Percentiles rank a stretch among this genome's conserved stretches.
phyloP scores from a whole-genome alignment of 768 basidiomycete genomes.

The Chiua virens region DNA sequence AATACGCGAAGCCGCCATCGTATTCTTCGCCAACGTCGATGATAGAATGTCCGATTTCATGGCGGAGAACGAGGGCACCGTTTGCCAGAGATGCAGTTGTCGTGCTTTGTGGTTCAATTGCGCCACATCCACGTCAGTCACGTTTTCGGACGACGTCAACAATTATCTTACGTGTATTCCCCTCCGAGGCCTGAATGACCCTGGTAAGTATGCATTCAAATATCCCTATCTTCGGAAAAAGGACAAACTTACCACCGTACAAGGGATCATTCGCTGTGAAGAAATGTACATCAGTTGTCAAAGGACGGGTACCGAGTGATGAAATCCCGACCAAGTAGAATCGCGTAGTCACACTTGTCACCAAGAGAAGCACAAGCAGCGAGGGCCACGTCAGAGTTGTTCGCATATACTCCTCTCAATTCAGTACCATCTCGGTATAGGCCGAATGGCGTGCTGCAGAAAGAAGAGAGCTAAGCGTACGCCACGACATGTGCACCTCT shows the following conservation, averaged over 20 bases:
- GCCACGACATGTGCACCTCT: neutral
- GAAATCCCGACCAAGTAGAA: slow-evolving; percentile 57
- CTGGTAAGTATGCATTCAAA: neutral
- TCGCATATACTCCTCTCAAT: slow-evolving; percentile 70
- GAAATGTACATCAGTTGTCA: slow-evolving; percentile 2
- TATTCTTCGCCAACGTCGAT: slow-evolving; percentile 83
- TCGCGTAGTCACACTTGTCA: slow-evolving; percentile 70
- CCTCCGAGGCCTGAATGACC: slow-evolving; percentile 62
- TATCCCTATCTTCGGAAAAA: neutral
- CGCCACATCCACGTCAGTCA: neutral
- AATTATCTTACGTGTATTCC: slow-evolving; percentile 63
- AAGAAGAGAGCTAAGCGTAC: slow-evolving; percentile 7
- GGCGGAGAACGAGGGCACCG: slow-evolving; percentile 72
- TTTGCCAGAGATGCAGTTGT: slow-evolving; percentile 75
- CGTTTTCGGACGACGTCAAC: neutral
- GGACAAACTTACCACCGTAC: slow-evolving; percentile 60
- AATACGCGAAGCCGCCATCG: slow-evolving; percentile 75
- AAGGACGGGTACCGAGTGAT: slow-evolving; percentile 1
- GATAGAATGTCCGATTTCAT: slow-evolving; percentile 80
- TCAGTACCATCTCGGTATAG: slow-evolving; percentile 79
- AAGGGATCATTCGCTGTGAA: slow-evolving; percentile 71
- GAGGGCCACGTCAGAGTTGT: slow-evolving; percentile 61
- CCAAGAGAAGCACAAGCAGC: slow-evolving; percentile 68
- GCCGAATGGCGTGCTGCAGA: slow-evolving; percentile 65
- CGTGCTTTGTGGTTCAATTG: slow-evolving; percentile 43